Conservation (phyloP, 306 rosid species). For the cucumber (Cucumis sativus) region Cucumber_9930_V3 NC_026659.2:13865501-13866000, state of each 20-base stretch:
- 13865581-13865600: background rate
- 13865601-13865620: too few relatives aligned
- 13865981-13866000: background rate
- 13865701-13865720: background rate
- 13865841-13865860: conserved; percentile 25
- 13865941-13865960: conserved; percentile 24
- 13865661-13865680: background rate
- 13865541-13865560: conserved; percentile 17
- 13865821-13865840: background rate
- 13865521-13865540: conserved; percentile 20
- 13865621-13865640: too few relatives aligned
- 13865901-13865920: conserved; percentile 16
- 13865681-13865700: background rate
- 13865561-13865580: conserved; percentile 15
- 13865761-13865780: too few relatives aligned
- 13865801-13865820: too few relatives aligned
- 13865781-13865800: background rate
- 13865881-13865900: conserved; percentile 16
- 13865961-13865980: too few relatives aligned
- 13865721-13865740: background rate
- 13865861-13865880: conserved; percentile 40
- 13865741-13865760: background rate
- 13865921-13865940: conserved; percentile 16
- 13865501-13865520: conserved; percentile 86
- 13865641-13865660: background rate